Evolutionary conservation across 2,329 filamentous ascomycete species (phyloP).

Genomic region (Chaetoscypha palmicola): DNA sequence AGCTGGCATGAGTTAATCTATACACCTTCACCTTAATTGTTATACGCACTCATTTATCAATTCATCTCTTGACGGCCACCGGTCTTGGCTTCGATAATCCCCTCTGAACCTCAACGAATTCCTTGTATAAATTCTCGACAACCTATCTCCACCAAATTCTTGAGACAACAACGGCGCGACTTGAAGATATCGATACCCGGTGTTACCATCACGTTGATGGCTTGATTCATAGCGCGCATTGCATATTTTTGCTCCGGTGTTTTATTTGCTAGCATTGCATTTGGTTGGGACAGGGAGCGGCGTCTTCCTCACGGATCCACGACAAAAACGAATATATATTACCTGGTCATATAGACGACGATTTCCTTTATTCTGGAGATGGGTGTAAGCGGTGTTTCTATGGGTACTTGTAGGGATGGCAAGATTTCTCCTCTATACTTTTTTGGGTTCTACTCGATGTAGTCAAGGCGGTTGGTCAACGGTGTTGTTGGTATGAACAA

Average conservation of each 20-base stretch:
- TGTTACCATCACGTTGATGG: conserved; percentile 25
- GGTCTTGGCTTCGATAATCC: conserved; percentile 13
- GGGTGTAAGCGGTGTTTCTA: conserved; percentile 26
- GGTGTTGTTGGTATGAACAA: conserved; percentile 29
- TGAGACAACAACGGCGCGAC: conserved; percentile 28
- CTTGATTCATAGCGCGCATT: conserved; percentile 31
- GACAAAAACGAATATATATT: conserved; percentile 28
- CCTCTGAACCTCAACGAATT: conserved; percentile 29
- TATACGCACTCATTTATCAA: conserved; percentile 27
- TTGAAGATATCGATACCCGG: conserved; percentile 31
- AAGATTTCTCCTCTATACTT: conserved; percentile 28
- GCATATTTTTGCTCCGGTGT: conserved; percentile 31
- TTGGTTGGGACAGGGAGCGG: conserved; percentile 30
- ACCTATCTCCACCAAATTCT: conserved; percentile 24
- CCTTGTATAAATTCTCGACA: conserved; percentile 30
- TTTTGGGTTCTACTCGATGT: conserved; percentile 17
- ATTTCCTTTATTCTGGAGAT: conserved; percentile 29
- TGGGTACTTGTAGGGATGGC: conserved; percentile 25
- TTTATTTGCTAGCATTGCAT: conserved; percentile 29
- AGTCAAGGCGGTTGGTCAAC: conserved; percentile 7
- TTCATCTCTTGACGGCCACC: conserved; percentile 25
- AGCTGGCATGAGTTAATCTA: conserved; percentile 18
- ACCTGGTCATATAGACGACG: conserved; percentile 31
- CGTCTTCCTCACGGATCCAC: conserved; percentile 28
- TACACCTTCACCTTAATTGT: conserved; percentile 26